Conservation (phyloP, 768 basidiomycete genomes). For the Plicaturopsis crispa region DNA sequence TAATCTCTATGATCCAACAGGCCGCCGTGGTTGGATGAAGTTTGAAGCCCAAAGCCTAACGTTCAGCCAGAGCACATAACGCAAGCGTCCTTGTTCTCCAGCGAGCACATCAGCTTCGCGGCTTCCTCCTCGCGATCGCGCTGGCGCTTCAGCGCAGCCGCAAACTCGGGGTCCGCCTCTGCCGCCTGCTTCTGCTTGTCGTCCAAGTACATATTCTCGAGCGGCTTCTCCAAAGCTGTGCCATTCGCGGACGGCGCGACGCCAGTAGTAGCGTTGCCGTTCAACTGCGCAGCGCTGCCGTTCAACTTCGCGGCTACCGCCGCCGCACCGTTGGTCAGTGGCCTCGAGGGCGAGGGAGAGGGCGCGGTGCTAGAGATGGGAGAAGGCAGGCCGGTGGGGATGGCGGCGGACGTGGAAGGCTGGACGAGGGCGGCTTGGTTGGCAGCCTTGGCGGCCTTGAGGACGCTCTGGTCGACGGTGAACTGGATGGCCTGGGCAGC, state of each 20-base stretch:
- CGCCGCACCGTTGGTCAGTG: constrained; percentile 19
- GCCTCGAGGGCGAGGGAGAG: constrained; percentile 15
- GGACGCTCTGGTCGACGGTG: constrained; percentile 79
- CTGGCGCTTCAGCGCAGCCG: constrained; percentile 66
- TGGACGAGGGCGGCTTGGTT: constrained; percentile 12
- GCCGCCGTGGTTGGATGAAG: too few species aligned
- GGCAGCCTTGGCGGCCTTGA: constrained; percentile 53
- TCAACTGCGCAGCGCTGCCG: constrained; percentile 11
- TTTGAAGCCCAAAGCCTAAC: too few species aligned
- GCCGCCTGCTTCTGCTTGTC: constrained; percentile 47
- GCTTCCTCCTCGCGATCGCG: constrained; percentile 72
- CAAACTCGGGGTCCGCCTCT: constrained; percentile 64
- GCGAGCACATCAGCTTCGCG: constrained; percentile 72
- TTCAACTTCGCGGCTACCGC: constrained; percentile 8
- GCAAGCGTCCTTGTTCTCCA: constrained; percentile 94
- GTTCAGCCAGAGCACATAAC: constrained; percentile 81
- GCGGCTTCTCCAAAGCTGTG: constrained; percentile 15
- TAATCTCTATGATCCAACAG: too few species aligned
- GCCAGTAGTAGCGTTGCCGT: constrained; percentile 19
- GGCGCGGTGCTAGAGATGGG: constrained; percentile 17
- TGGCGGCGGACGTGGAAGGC: constrained; percentile 14
- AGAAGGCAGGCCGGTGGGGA: constrained; percentile 12
- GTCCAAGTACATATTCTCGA: constrained; percentile 33
- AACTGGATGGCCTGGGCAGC: constrained; percentile 97
- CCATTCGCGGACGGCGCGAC: constrained; percentile 18